Percentiles rank a stretch among this genome's conserved stretches.
Evolutionary conservation across 2,329 filamentous ascomycete species (phyloP).

Genomic region (Clonostachys rosea): DNA sequence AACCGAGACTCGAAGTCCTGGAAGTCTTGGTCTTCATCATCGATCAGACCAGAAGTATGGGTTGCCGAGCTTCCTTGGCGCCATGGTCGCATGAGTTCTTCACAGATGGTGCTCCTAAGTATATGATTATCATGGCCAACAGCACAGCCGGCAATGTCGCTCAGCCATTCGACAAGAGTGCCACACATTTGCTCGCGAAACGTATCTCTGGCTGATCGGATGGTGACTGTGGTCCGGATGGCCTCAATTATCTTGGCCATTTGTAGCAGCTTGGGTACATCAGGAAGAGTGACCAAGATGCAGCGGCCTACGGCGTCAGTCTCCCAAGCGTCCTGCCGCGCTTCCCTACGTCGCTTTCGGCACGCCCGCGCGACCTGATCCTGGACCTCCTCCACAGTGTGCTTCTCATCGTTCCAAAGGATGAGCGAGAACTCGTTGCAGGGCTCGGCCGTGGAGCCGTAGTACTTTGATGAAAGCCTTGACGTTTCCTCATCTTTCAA

Average conservation of each 20-base stretch:
- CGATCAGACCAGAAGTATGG: constrained; percentile 52
- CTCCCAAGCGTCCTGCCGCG: constrained; percentile 73
- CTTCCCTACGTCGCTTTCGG: constrained; percentile 64
- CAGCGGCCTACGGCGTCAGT: constrained; percentile 86
- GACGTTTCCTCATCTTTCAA: constrained; percentile 76
- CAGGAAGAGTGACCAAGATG: constrained; percentile 70
- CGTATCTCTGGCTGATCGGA: constrained; percentile 87
- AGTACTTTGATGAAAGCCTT: constrained; percentile 63
- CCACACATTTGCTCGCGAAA: constrained; percentile 98
- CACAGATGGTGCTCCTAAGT: constrained; percentile 77
- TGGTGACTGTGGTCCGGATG: constrained; percentile 93
- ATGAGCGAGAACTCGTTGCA: constrained; percentile 72
- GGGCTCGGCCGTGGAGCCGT: constrained; percentile 52
- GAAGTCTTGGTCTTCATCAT: constrained; percentile 40
- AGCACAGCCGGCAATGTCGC: constrained; percentile 85
- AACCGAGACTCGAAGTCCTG: constrained; percentile 34
- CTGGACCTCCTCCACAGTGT: constrained; percentile 86
- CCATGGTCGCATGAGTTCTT: constrained; percentile 88
- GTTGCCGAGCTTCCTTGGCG: constrained; percentile 76
- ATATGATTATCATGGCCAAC: constrained; percentile 77
- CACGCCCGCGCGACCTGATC: constrained; percentile 90
- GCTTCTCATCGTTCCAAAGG: constrained; percentile 98
- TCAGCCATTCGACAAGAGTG: constrained; percentile 94
- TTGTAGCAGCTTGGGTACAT: constrained; percentile 67
- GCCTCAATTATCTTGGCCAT: constrained; percentile 88